Evolutionary conservation across 225 moss, liverwort and hornwort species (phyloP).

Genomic region (Sphagnum tenellum): DNA sequence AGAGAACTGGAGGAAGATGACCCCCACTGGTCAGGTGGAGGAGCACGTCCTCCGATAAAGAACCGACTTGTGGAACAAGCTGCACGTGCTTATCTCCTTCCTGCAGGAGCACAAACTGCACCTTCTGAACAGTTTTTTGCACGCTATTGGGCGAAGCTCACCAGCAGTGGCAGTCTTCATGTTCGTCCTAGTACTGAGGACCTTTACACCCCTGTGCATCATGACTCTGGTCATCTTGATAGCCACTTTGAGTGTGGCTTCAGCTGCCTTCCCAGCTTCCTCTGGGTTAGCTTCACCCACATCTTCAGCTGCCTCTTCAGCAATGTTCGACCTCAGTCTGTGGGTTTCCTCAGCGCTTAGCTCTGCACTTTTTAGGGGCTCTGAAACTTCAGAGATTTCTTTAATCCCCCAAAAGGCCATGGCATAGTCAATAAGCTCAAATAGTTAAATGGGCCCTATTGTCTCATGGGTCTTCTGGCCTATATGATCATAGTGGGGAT

Average conservation of each 20-base stretch:
- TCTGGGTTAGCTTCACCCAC: constrained; percentile 35
- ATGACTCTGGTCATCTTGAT: constrained; percentile 10
- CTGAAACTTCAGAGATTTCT: not conserved
- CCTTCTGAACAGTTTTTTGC: constrained; percentile 31
- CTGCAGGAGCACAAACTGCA: constrained; percentile 15
- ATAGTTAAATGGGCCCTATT: too few species aligned
- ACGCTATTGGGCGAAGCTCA: constrained; percentile 39
- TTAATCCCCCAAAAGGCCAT: too few species aligned
- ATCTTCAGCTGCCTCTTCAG: constrained; percentile 28
- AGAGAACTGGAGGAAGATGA: constrained; percentile 16
- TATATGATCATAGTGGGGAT: too few species aligned
- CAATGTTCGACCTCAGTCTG: constrained; percentile 16
- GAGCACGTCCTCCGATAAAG: constrained; percentile 30
- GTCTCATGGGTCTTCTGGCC: too few species aligned
- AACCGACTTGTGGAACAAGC: constrained; percentile 48
- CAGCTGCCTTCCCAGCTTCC: constrained; percentile 31
- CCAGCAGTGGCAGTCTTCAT: constrained; percentile 1
- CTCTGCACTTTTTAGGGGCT: not conserved
- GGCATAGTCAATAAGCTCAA: too few species aligned
- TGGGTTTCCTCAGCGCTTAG: constrained; percentile 8
- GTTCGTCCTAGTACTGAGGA: constrained; percentile 2
- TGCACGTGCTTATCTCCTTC: constrained; percentile 37
- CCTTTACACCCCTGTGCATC: not conserved
- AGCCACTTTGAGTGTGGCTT: constrained; percentile 28
- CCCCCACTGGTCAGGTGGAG: not conserved